phyloP scores from a whole-genome alignment of 371 early-diverging fungal genomes.

The Rhizopus sp. region DNA sequence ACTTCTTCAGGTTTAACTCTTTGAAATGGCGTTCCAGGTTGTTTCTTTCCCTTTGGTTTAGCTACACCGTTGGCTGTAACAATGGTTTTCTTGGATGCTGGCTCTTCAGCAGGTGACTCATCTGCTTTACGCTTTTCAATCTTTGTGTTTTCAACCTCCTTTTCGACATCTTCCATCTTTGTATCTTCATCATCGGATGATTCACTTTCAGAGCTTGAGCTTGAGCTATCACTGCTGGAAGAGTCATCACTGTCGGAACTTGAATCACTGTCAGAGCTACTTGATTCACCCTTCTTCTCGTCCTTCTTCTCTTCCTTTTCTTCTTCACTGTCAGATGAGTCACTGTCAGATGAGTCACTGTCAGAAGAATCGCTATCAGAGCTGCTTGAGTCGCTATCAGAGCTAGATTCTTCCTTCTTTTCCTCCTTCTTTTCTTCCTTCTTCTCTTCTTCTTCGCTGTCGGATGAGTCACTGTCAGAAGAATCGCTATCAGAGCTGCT shows the following conservation, averaged over 20 bases:
- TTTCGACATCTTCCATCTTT: slow-evolving; percentile 5
- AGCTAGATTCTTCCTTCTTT: not conserved
- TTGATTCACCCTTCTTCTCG: not conserved
- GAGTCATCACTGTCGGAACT: not conserved
- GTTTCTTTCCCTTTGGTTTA: slow-evolving; percentile 25
- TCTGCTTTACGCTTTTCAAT: slow-evolving; percentile 37
- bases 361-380: slow-evolving; percentile 17
- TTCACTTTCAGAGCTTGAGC: slow-evolving; percentile 3
- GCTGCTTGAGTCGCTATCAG: not conserved
- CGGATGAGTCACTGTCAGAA: slow-evolving; percentile 1
- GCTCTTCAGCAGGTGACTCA: slow-evolving; percentile 18
- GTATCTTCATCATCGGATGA: slow-evolving; percentile 9
- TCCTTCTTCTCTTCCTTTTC: slow-evolving; percentile 18
- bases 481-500: slow-evolving; percentile 2
- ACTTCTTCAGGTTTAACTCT: slow-evolving; percentile 85
- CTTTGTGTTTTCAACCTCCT: slow-evolving; percentile 10
- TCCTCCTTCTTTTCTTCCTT: too few species aligned
- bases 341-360: slow-evolving; percentile 15
- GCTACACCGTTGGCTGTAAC: slow-evolving; percentile 8
- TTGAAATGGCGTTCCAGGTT: slow-evolving; percentile 74
- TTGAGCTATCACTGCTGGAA: slow-evolving; percentile 18
- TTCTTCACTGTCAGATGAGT: slow-evolving; percentile 10
- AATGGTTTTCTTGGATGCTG: slow-evolving; percentile 29
- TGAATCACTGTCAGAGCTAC: not conserved
- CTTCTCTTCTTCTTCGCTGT: not conserved